Percentiles rank a stretch among this genome's conserved stretches.
Conservation (phyloP, 345 rosid species). For the Linum lewisii region DNA sequence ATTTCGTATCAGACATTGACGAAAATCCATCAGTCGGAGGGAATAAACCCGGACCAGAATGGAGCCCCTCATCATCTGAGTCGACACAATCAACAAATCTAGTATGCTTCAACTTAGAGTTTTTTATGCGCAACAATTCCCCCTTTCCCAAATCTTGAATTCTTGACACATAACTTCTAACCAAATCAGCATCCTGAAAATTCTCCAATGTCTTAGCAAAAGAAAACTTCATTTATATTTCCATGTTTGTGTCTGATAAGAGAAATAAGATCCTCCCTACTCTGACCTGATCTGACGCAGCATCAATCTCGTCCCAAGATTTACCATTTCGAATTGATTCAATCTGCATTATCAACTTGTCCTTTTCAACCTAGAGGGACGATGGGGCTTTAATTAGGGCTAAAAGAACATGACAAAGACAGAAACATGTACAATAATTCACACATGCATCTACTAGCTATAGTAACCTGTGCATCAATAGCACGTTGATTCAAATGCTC, state of each 20-base stretch:
- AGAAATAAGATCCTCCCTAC: not conserved
- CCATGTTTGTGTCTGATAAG: not conserved
- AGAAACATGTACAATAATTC: not conserved
- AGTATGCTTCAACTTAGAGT: slow-evolving; percentile 32
- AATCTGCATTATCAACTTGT: slow-evolving; percentile 63
- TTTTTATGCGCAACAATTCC: slow-evolving; percentile 55
- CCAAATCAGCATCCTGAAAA: slow-evolving; percentile 56
- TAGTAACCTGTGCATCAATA: slow-evolving; percentile 71
- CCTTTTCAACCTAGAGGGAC: slow-evolving; percentile 78
- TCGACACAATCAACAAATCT: slow-evolving; percentile 35
- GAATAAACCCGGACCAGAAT: slow-evolving; percentile 36
- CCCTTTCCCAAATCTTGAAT: slow-evolving; percentile 93
- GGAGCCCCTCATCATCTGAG: slow-evolving; percentile 53
- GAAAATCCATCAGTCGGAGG: slow-evolving; percentile 45
- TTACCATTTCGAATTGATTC: slow-evolving; percentile 74
- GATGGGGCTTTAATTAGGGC: not conserved
- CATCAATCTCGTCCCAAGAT: slow-evolving; percentile 83
- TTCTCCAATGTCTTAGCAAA: not conserved
- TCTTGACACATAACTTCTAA: slow-evolving; percentile 60
- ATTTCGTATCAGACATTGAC: slow-evolving; percentile 46
- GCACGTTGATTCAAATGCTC: slow-evolving; percentile 74
- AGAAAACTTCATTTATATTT: not conserved
- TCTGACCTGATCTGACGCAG: slow-evolving; percentile 43
- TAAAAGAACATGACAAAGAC: not conserved
- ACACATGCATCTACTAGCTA: not conserved